A percentile compares a stretch with the other conserved stretches of the same genome.
phyloP scores from a whole-genome alignment of 2,329 filamentous ascomycete genomes.

The Colletotrichum cordylinicola region DNA sequence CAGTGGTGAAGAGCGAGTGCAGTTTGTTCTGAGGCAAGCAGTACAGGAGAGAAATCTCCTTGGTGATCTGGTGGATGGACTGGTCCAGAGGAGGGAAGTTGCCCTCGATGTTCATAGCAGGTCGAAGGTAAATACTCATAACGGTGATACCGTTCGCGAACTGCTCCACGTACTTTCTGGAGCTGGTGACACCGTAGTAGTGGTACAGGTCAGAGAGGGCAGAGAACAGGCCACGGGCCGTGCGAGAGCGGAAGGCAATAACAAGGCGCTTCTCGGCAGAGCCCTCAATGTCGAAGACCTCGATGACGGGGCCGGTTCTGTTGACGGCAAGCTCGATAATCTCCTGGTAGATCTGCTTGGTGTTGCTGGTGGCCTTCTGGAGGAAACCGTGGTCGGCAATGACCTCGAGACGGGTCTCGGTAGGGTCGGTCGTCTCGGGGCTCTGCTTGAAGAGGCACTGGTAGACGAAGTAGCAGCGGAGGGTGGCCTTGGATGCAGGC shows the following conservation, averaged over 20 bases:
- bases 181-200: constrained; percentile 96
- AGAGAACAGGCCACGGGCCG: constrained; percentile 92
- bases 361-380: constrained; percentile 95
- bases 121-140: constrained; percentile 93
- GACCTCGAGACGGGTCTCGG: constrained; percentile 87
- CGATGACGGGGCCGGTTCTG: constrained; percentile 92
- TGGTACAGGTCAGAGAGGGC: constrained; percentile 96
- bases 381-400: constrained; percentile 94
- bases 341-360: constrained; percentile 93
- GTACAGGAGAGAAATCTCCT: constrained; percentile 96
- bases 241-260: constrained; percentile 91
- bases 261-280: constrained; percentile 93
- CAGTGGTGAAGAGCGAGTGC: constrained; percentile 85
- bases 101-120: constrained; percentile 63
- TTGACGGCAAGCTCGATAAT: constrained; percentile 86
- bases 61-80: constrained; percentile 98
- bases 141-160: constrained; percentile 98
- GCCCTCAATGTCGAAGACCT: constrained; percentile 94
- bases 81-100: constrained; percentile 83
- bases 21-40: constrained; percentile 98
- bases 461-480: constrained; percentile 99
- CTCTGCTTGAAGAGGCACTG: constrained; percentile 87
- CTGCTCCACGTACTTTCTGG: constrained; percentile 97
- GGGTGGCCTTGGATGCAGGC: constrained; percentile 75
- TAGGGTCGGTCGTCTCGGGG: constrained; percentile 71